These are phyloP conservation scores for Rhizopus arrhizus DNA, from an alignment of 371 early-diverging fungal species.

Conservation along the genomic window DNA sequence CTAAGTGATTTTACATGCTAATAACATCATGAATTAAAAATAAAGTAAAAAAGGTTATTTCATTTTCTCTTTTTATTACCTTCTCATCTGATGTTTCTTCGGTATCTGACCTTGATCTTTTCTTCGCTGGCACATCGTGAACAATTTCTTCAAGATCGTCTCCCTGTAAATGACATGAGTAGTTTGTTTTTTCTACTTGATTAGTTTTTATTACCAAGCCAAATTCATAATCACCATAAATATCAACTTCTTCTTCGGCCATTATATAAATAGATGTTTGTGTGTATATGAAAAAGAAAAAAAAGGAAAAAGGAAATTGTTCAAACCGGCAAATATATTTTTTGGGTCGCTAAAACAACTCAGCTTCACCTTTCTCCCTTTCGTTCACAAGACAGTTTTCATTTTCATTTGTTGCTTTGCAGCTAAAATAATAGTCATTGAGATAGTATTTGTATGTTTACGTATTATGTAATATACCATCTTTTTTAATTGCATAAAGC, in stretches of 20 bases:
- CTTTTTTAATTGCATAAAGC: too few relatives aligned
- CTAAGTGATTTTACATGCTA: constrained; percentile 9
- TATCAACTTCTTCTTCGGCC: constrained; percentile 47
- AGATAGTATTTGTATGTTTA: too few relatives aligned
- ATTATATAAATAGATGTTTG: constrained; percentile 6
- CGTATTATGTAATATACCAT: too few relatives aligned
- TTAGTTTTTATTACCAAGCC: constrained; percentile 29
- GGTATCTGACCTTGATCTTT: constrained; percentile 33
- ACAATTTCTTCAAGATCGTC: constrained; percentile 53
- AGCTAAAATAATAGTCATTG: too few relatives aligned
- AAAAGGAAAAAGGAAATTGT: constrained; percentile 1
- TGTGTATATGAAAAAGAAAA: neutral
- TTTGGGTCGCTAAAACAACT: neutral
- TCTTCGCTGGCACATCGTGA: constrained; percentile 33
- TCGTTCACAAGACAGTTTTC: too few relatives aligned
- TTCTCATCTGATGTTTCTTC: constrained; percentile 34
- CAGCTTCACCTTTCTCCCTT: too few relatives aligned
- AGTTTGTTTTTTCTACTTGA: neutral
- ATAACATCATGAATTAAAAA: neutral
- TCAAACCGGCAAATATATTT: too few relatives aligned
- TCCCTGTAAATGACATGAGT: constrained; percentile 9
- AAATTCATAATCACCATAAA: constrained; percentile 52
- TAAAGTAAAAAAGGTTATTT: constrained; percentile 14
- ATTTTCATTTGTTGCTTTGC: too few relatives aligned
- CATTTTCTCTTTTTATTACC: constrained; percentile 40